Percentiles rank a stretch among this genome's conserved stretches.
Evolutionary conservation across 441 rosid genomes (phyloP).

Genomic region (Mallotus japonicus): DNA sequence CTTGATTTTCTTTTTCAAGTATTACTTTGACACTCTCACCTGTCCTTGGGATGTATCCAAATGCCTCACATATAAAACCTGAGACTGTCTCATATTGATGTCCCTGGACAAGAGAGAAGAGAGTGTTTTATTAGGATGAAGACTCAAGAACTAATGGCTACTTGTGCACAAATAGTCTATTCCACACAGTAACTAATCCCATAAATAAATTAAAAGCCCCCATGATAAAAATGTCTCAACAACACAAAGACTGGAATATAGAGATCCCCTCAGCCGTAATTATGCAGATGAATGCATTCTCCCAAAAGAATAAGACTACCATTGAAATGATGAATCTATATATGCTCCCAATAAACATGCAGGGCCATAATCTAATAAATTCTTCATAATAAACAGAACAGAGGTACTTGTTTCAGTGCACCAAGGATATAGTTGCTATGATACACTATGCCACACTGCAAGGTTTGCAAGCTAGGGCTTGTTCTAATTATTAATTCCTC

Average conservation of each 20-base stretch:
- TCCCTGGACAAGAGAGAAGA: conserved; percentile 48
- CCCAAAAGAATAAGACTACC: not conserved
- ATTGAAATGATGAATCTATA: not conserved
- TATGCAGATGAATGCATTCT: conserved; percentile 3
- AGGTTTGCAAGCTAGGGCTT: not conserved
- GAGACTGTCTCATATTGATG: conserved; percentile 99
- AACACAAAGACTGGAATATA: not conserved
- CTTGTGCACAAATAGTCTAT: not conserved
- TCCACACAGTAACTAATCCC: not conserved
- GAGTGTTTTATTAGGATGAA: not conserved
- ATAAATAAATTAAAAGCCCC: not conserved
- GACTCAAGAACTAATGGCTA: conserved; percentile 6
- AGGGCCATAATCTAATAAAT: not conserved
- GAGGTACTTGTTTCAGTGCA: not conserved
- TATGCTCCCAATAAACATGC: not conserved
- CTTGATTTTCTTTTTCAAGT: conserved; percentile 75
- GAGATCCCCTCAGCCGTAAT: not conserved
- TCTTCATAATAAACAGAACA: not conserved
- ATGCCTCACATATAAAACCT: conserved; percentile 93
- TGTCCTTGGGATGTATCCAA: conserved; percentile 97
- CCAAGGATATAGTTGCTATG: not conserved
- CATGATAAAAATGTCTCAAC: not conserved
- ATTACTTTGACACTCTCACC: conserved; percentile 85
- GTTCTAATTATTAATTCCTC: not conserved
- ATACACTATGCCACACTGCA: not conserved